Base-by-base conservation (phyloP, 2,329 filamentous ascomycete species). In the Penicillium occitanis region DNA sequence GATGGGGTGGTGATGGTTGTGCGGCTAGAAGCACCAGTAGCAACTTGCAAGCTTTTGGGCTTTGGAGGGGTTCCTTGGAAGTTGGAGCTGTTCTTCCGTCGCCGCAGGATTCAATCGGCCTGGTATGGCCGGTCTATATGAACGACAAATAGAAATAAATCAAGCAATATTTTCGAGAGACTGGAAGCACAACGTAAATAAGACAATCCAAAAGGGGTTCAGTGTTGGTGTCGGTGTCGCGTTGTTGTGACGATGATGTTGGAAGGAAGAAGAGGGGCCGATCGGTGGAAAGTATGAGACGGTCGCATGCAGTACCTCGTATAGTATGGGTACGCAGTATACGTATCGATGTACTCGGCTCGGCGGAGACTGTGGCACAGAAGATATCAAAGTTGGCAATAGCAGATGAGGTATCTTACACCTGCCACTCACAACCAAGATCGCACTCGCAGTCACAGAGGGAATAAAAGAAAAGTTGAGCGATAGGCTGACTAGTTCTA, bases 21-120 rank as follows among this genome's bases (percentile, higher is more conserved):
- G 40, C 40, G 51, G 62, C 51, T 55, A 48, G 35, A 46, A 35
- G 55, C 25, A 33, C n/a, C 55, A 40, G 35, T 14, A 51, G 50
- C 50, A 33, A 53, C 48, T 33, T 53, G 57, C 57, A 60, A 60
- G 57, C 57, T 60, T 60, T 60, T 60, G 57, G 57, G 22, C 17
- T 35, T 62, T 50, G 46, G 60, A 62, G 60, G 60, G 60, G 60
- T 62, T 61, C 28, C 37, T 48, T 35, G 42, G 58, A 35, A 46
- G 19, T 28, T 37, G 33, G 19, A 62, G 57, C 57, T 60, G 57
- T 14, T 46, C 57, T 60, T 42, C 60, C 42, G 60, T 62, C 42
- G 25, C 46, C 44, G n/a, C 25, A 50, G 13, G 22, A 13, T 55
- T 37, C 53, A 25, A 37, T 58, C 53, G 53, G 37, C 19, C 57